Base-by-base conservation (phyloP, 805 yeast species). In the Millerago galiae region DNA sequence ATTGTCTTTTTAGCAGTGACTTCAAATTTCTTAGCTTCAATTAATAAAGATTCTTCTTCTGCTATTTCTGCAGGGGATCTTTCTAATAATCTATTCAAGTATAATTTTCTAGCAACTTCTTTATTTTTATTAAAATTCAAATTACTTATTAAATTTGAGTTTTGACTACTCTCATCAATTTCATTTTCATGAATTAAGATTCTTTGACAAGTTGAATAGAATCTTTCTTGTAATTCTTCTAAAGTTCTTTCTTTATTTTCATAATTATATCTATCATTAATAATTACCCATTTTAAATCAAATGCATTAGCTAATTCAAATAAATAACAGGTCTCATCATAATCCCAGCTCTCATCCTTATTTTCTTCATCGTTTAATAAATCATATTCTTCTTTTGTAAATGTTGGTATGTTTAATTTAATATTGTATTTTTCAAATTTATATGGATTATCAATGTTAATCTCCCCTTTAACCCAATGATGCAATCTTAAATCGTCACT, bases 1-100 rank as follows among this genome's bases (percentile, higher is more conserved):
- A 89, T 71, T 71, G 91, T 84, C 60, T 86, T 84, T 66, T 88
- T 90, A 0, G 97, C 95, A 2, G 95, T 86, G 44, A 88, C 75
- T 58, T 93, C 98, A 48, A 93, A 86, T 50, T 91, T 81, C 38
- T 95, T 76, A 3, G 97, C 95, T 59, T 93, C 99, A 26, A 91
- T 81, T 10, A 93, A 86, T 38, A 93, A 68, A 0, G 95, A 88
- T 60, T 93, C 98, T 59, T 93, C 99, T 65, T 93, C 99, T 0
- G 98, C 98, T 35, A 93, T 86, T 59, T 93, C 99, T 0, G 97
- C 95, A 1, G 99, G 97, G 3, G 91, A 79, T 51, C 99, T 70
- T 30, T 79, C 79, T 34, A 91, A 69, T 31, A 93, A 66, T 47
- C 86, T 77, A 52, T 81, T 81, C 36, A 93, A 64, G 57, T 91